Percentiles rank a stretch among this genome's conserved stretches.
Evolutionary conservation across 2,329 filamentous ascomycete species (phyloP).

Genomic region (Purpureocillium takamizusanense): DNA sequence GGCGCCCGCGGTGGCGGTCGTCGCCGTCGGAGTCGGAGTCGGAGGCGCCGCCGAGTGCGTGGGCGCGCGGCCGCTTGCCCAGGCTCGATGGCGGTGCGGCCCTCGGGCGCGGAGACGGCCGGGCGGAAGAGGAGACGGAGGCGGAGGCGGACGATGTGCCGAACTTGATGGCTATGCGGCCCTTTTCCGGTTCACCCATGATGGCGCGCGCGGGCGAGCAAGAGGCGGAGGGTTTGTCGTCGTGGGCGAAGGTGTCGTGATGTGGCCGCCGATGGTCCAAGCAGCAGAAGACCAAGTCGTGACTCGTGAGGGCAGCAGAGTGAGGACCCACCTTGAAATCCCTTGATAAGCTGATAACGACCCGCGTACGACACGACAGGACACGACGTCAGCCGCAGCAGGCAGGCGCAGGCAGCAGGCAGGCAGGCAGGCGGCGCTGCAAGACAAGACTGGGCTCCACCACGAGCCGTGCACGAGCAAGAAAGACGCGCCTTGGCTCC

Average conservation of each 20-base stretch:
- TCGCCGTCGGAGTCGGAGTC: slow-evolving; percentile 32
- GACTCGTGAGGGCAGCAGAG: too few relatives aligned
- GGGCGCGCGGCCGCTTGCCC: slow-evolving; percentile 38
- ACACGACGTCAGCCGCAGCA: too few relatives aligned
- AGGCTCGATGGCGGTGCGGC: slow-evolving; percentile 25
- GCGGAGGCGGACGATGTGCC: slow-evolving; percentile 20
- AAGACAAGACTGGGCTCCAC: too few relatives aligned
- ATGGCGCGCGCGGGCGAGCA: slow-evolving; percentile 3
- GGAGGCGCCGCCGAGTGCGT: slow-evolving; percentile 31
- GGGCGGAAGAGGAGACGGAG: slow-evolving; percentile 14
- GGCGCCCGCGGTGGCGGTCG: slow-evolving; percentile 16
- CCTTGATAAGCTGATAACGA: background rate
- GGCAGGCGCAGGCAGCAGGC: too few relatives aligned
- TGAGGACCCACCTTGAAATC: slow-evolving; percentile 2
- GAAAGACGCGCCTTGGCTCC: too few relatives aligned
- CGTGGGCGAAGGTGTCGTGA: background rate
- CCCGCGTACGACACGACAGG: too few relatives aligned
- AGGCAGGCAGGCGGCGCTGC: too few relatives aligned
- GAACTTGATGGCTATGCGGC: slow-evolving; percentile 42
- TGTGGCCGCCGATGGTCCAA: too few relatives aligned
- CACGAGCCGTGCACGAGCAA: too few relatives aligned
- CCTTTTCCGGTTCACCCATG: slow-evolving; percentile 28
- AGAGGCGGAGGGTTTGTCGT: background rate
- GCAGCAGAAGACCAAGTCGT: too few relatives aligned
- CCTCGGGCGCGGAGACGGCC: too few relatives aligned